A percentile compares a stretch with the other conserved stretches of the same genome.
phyloP scores from a whole-genome alignment of 805 yeast genomes.

The Ogataea wickerhamii region DNA sequence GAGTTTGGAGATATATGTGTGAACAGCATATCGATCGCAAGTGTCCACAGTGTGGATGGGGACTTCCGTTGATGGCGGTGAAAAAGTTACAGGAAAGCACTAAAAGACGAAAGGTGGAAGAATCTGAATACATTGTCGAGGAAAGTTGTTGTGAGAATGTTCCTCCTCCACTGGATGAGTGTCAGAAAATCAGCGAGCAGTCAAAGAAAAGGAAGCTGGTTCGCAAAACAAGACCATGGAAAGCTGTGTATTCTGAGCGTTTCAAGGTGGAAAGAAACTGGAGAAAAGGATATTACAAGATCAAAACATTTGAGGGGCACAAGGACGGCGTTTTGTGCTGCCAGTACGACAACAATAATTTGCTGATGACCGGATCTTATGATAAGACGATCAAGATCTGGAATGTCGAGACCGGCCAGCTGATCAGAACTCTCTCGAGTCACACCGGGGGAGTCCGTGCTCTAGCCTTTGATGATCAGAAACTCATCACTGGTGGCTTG shows the following conservation, averaged over 20 bases:
- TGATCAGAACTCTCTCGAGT: slow-evolving; percentile 77
- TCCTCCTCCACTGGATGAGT: slow-evolving; percentile 27
- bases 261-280: slow-evolving; percentile 90
- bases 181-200: slow-evolving; percentile 10
- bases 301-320: slow-evolving; percentile 73
- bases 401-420: slow-evolving; percentile 78
- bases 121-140: slow-evolving; percentile 14
- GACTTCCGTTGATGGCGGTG: slow-evolving; percentile 90
- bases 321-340: slow-evolving; percentile 85
- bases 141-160: slow-evolving; percentile 13
- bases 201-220: slow-evolving; percentile 16
- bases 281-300: slow-evolving; percentile 74
- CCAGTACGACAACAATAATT: slow-evolving; percentile 72
- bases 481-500: slow-evolving; percentile 86
- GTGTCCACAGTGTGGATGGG: slow-evolving; percentile 99
- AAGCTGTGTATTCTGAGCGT: slow-evolving; percentile 87
- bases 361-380: slow-evolving; percentile 86
- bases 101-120: slow-evolving; percentile 24
- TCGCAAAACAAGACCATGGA: slow-evolving; percentile 80
- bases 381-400: slow-evolving; percentile 91
- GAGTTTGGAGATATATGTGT: slow-evolving; percentile 98
- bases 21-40: slow-evolving; percentile 97
- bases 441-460: slow-evolving; percentile 86
- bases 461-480: slow-evolving; percentile 80
- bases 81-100: slow-evolving; percentile 43